Evolutionary conservation across 2,329 filamentous ascomycete species (phyloP).

Genomic region (Curvularia hawaiiensis): DNA sequence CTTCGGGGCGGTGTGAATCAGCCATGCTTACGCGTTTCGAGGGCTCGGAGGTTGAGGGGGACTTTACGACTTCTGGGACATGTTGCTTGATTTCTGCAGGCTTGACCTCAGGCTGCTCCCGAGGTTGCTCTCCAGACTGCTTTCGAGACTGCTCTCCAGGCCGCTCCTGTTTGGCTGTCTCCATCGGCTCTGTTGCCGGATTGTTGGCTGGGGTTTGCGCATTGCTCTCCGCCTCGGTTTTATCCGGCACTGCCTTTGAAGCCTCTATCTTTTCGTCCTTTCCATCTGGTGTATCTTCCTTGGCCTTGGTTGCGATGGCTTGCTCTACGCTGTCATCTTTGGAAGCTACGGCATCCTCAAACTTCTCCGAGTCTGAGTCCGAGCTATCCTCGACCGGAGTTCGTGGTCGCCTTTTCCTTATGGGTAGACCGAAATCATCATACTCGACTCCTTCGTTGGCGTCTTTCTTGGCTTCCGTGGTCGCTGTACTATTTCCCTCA

Average conservation of each 20-base stretch:
- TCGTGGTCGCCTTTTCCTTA: slow-evolving; percentile 54
- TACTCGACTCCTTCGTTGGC: slow-evolving; percentile 51
- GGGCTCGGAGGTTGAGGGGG: slow-evolving; percentile 9
- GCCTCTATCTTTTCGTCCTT: slow-evolving; percentile 10
- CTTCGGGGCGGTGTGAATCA: slow-evolving; percentile 13
- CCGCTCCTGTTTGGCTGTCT: slow-evolving; percentile 15
- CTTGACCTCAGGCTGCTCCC: slow-evolving; percentile 5
- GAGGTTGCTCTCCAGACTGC: slow-evolving; percentile 4
- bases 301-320: slow-evolving; percentile 30
- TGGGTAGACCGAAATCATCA: slow-evolving; percentile 75
- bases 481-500: slow-evolving; percentile 27
- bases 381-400: slow-evolving; percentile 35
- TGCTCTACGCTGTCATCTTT: slow-evolving; percentile 33
- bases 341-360: slow-evolving; percentile 36
- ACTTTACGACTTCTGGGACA: slow-evolving; percentile 1
- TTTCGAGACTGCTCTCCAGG: background rate
- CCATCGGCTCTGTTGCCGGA: slow-evolving; percentile 16
- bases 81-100: slow-evolving; percentile 8
- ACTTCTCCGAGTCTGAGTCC: slow-evolving; percentile 34
- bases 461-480: slow-evolving; percentile 16
- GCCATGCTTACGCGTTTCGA: slow-evolving; percentile 16
- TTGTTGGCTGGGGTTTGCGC: slow-evolving; percentile 22
- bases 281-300: slow-evolving; percentile 19
- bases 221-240: slow-evolving; percentile 15
- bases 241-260: slow-evolving; percentile 10